Evolutionary conservation across 148 eudicot species (phyloP), one percentile per base, ranked within the genome.

Genomic region (Vaccinium vitisidaea): DNA sequence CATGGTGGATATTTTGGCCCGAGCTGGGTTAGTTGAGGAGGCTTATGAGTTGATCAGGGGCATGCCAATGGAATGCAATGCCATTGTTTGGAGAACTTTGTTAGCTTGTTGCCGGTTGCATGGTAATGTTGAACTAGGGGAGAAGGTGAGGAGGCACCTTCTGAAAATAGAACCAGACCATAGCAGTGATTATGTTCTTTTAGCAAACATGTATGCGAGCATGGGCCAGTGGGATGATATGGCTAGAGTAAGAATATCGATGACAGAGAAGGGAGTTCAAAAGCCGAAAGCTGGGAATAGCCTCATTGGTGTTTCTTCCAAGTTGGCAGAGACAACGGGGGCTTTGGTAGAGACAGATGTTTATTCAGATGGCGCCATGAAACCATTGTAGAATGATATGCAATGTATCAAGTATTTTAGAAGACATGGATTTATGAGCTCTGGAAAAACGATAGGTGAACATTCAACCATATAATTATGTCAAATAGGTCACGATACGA

Each of bases 151-250:
- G 70, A 76, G 82, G 77, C 88, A 80, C 48, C 83, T 87, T 75
- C 46, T 87, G 43, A 80, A 80, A 1, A 75, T 87, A 84, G 86
- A 87, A 16, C 86, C 86, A n/a, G 84, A 87, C 53, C 84, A 87
- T 65, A 87, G 86, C n/a, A 87, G 88, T 48, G 88, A 87, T 81
- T 87, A 84, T 53, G 88, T 87, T 56, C 88, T 87, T 59, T 86
- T 80, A 10, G 83, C 88, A n/a, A 87, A 80, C 86, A 84, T 58
- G n/a, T 81, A 84, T 43, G 86, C 86, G n/a, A 76, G 84, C 21
- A 12, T 54, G 48, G 88, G 83, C 16, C 84, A 86, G 30, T 83
- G 88, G 86, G 82, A 76, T 19, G 81, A 84, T 6, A 75, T 76
- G 75, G 73, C 79, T 63, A 63, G 63, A 80, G 86, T 32, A 65